Conservation (phyloP, 306 rosid genomes). For the Rosa multiflora region DNA sequence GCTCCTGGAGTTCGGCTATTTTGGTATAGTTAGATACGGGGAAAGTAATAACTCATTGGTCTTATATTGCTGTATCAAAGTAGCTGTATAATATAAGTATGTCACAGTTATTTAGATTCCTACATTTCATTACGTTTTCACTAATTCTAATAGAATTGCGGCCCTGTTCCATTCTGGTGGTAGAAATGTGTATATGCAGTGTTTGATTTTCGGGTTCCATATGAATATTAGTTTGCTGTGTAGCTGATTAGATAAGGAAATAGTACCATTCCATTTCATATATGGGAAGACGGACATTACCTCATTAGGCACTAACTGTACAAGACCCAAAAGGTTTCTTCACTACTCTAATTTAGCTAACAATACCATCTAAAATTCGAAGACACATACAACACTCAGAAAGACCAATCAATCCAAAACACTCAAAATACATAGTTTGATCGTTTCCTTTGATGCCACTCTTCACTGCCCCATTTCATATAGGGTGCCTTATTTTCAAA, state of each 20-base stretch:
- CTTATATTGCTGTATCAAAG: too few relatives aligned
- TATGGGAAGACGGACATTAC: neutral
- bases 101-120: neutral
- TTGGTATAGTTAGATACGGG: neutral
- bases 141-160: neutral
- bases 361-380: slow-evolving; percentile 12
- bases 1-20: neutral
- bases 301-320: slow-evolving; percentile 23
- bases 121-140: neutral
- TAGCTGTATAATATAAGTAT: neutral
- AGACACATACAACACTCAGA: slow-evolving; percentile 37
- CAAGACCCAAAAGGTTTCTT: slow-evolving; percentile 30
- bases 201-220: neutral
- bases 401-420: slow-evolving; percentile 32
- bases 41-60: neutral
- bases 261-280: slow-evolving; percentile 1
- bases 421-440: slow-evolving; percentile 29
- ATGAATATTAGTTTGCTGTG: neutral
- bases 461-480: slow-evolving; percentile 25
- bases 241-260: neutral
- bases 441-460: slow-evolving; percentile 27
- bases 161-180: neutral
- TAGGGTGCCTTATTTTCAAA: slow-evolving; percentile 31
- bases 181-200: too few relatives aligned
- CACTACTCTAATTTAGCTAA: slow-evolving; percentile 24